Percentiles rank a stretch among this genome's conserved stretches.
Conservation (phyloP, 2,329 filamentous ascomycete species). For the Ceratocystis colombiana region DNA sequence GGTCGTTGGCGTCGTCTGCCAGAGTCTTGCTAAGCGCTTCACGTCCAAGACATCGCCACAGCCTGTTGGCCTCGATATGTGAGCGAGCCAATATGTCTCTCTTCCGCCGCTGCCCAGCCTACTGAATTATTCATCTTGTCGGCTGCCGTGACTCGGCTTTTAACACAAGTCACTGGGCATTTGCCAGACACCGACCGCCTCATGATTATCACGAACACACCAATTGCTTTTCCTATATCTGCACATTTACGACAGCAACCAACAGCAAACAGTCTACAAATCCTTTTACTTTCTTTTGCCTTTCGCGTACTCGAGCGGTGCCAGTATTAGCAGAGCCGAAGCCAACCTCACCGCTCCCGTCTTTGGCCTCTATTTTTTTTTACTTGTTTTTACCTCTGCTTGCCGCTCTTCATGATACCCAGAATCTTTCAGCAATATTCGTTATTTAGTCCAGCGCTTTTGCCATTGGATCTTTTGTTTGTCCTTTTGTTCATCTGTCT, state of each 20-base stretch:
- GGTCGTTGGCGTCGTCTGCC: constrained; percentile 35
- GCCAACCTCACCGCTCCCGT: neutral
- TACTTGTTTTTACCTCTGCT: constrained; percentile 8
- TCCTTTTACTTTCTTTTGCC: neutral
- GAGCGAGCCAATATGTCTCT: constrained; percentile 21
- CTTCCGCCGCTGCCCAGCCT: neutral
- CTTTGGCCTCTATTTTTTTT: constrained; percentile 7
- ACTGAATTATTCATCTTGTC: neutral
- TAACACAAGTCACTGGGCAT: neutral
- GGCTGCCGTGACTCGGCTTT: neutral
- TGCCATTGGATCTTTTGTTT: constrained; percentile 4
- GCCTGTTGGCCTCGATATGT: constrained; percentile 22
- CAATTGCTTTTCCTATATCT: neutral
- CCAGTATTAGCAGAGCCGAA: neutral
- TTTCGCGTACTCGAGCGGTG: neutral
- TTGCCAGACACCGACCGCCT: neutral
- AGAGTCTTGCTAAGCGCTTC: constrained; percentile 28
- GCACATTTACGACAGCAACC: neutral
- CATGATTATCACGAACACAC: constrained; percentile 10
- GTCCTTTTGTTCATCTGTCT: neutral
- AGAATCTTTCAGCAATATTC: neutral
- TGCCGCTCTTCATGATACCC: neutral
- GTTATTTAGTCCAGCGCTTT: neutral
- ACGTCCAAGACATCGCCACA: constrained; percentile 27
- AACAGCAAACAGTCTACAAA: neutral